Conservation (phyloP, 495 filamentous ascomycete genomes). For the Elasticomyces elasticus region DNA sequence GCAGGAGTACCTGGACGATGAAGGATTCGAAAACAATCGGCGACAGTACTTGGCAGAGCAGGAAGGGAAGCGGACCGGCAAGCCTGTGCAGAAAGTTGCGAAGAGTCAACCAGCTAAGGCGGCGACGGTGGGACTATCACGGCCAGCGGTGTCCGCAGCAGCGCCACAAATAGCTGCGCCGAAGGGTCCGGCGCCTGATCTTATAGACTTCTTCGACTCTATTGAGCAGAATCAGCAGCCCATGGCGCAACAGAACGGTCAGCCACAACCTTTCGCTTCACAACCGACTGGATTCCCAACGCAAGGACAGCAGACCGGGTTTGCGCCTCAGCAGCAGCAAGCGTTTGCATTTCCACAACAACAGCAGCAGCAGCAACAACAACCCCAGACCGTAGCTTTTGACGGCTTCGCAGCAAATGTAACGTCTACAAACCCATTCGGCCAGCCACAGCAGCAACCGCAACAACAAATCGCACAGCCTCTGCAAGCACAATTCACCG, state of each 20-base stretch:
- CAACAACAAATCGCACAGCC: slow-evolving; percentile 32
- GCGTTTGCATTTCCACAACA: no score
- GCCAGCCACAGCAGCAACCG: slow-evolving; percentile 38
- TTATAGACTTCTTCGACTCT: slow-evolving; percentile 98
- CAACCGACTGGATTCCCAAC: slow-evolving; percentile 43
- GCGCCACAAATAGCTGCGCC: slow-evolving; percentile 4
- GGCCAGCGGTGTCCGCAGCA: slow-evolving; percentile 8
- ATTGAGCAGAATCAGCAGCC: slow-evolving; percentile 86
- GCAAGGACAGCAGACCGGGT: slow-evolving; percentile 28
- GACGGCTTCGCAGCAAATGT: slow-evolving; percentile 6
- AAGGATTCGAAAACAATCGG: slow-evolving; percentile 90
- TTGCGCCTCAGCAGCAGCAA: slow-evolving; percentile 26
- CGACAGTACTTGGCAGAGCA: slow-evolving; percentile 82
- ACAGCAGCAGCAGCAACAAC: slow-evolving; percentile 32
- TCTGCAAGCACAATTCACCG: slow-evolving; percentile 47
- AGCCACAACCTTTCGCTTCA: slow-evolving; percentile 20
- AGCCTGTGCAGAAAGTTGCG: slow-evolving; percentile 22
- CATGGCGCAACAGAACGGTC: slow-evolving; percentile 45
- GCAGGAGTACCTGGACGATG: slow-evolving; percentile 90
- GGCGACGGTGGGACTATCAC: no score
- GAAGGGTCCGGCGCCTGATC: slow-evolving; percentile 62
- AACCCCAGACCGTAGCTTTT: slow-evolving; percentile 28
- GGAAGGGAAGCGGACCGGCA: slow-evolving; percentile 62
- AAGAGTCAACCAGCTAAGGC: slow-evolving; percentile 21
- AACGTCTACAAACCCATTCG: slow-evolving; percentile 43